Evolutionary conservation across 2,329 filamentous ascomycete genomes (phyloP).

Genomic region (Diplodia intermedia): DNA sequence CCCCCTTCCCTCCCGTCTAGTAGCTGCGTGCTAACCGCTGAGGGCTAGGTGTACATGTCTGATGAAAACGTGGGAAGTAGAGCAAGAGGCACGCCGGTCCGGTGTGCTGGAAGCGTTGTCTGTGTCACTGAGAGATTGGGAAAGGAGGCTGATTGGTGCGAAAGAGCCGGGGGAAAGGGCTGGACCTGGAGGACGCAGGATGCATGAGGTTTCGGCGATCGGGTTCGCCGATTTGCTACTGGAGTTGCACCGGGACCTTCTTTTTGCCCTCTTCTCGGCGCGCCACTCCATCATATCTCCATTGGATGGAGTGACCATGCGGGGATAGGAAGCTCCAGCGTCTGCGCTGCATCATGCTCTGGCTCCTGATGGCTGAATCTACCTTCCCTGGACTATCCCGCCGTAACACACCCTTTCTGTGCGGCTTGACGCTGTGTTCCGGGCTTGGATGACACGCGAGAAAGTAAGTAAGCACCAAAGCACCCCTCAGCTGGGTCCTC

Average conservation of each 20-base stretch:
- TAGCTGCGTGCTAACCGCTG: neutral
- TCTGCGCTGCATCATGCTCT: too few relatives aligned
- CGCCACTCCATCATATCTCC: neutral
- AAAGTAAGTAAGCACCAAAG: slow-evolving; percentile 1
- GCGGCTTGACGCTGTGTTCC: neutral
- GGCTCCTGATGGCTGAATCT: neutral
- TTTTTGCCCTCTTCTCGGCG: neutral
- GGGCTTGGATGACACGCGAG: neutral
- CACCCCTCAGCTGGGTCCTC: neutral
- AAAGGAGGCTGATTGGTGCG: neutral
- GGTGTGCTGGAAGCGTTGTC: neutral
- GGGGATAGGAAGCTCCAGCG: neutral
- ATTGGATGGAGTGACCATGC: slow-evolving; percentile 3
- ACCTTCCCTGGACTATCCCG: neutral
- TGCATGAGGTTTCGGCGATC: neutral
- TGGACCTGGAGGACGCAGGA: neutral
- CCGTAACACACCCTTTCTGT: neutral
- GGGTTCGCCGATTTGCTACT: slow-evolving; percentile 3
- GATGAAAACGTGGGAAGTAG: slow-evolving; percentile 6
- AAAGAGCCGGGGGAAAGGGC: neutral
- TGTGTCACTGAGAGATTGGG: too few relatives aligned
- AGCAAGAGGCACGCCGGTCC: neutral
- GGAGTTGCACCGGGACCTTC: neutral
- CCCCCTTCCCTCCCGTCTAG: neutral
- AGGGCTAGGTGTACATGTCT: neutral